Percentiles rank a stretch among this genome's conserved stretches.
Evolutionary conservation across 306 rosid genomes (phyloP).

Genomic region (peach (Prunus persica)): DNA sequence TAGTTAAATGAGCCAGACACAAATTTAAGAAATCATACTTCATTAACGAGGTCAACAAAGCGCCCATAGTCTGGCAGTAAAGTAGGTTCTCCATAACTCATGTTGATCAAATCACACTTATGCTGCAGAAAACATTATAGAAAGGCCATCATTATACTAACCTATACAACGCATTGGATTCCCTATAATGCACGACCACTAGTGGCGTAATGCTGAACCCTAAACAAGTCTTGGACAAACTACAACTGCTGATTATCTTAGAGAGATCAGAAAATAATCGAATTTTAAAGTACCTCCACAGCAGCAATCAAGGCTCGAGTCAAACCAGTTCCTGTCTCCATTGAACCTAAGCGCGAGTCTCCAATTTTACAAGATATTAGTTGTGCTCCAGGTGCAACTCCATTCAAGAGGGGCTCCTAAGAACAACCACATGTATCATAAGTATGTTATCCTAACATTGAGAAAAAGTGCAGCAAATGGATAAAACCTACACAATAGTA

Average conservation of each 20-base stretch:
- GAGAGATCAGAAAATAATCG: conserved; percentile 5
- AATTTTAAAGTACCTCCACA: conserved; percentile 65
- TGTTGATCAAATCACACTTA: conserved; percentile 90
- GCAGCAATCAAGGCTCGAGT: conserved; percentile 93
- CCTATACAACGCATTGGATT: conserved; percentile 12
- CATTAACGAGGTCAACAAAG: conserved; percentile 91
- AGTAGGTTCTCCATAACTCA: conserved; percentile 95
- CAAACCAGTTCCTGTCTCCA: conserved; percentile 98
- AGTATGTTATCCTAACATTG: conserved; percentile 4
- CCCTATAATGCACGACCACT: neutral
- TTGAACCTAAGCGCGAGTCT: conserved; percentile 89
- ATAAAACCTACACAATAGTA: conserved; percentile 35
- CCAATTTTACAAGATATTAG: conserved; percentile 97
- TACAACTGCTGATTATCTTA: conserved; percentile 13
- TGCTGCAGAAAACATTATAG: conserved; percentile 59
- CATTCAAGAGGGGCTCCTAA: conserved; percentile 94
- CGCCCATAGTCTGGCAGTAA: conserved; percentile 96
- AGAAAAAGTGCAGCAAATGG: conserved; percentile 5
- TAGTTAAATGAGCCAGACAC: conserved; percentile 18
- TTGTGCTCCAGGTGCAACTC: conserved; percentile 99
- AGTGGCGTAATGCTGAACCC: neutral
- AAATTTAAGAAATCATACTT: conserved; percentile 46
- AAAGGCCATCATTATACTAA: conserved; percentile 15
- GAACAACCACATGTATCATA: conserved; percentile 30
- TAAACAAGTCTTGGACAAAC: neutral